Conservation (phyloP, 148 eudicot species). For the Heliosperma pusillum region DNA sequence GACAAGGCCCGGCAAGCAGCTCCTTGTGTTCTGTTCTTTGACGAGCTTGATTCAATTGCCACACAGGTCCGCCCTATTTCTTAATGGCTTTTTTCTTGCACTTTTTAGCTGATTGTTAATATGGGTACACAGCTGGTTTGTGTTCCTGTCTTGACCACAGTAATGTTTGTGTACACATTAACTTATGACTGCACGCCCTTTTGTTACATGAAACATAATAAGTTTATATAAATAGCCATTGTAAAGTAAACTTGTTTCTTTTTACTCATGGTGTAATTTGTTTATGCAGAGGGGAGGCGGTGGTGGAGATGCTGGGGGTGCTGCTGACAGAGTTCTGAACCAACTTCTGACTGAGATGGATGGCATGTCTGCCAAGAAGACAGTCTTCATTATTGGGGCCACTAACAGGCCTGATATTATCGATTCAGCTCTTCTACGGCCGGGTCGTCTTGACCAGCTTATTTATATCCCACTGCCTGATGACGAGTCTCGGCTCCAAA, state of each 20-base stretch:
- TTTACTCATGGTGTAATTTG: not conserved
- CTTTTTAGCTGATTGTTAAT: not conserved
- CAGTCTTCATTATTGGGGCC: constrained; percentile 85
- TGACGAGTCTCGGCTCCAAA: constrained; percentile 71
- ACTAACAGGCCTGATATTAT: constrained; percentile 89
- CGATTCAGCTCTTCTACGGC: constrained; percentile 78
- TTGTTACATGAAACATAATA: too few species aligned
- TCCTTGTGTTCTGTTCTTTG: constrained; percentile 86
- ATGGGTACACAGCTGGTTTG: not conserved
- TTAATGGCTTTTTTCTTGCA: not conserved
- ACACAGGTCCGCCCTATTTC: constrained; percentile 54
- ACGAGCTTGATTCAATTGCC: constrained; percentile 87
- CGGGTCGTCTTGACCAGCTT: constrained; percentile 87
- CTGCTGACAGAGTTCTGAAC: constrained; percentile 84
- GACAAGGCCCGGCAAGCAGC: constrained; percentile 86
- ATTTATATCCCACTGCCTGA: constrained; percentile 88
- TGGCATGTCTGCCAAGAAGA: constrained; percentile 89
- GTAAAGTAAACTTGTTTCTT: not conserved
- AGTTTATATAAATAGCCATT: not conserved
- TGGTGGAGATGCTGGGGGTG: constrained; percentile 88
- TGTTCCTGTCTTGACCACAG: too few species aligned
- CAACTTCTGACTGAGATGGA: constrained; percentile 90
- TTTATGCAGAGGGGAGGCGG: constrained; percentile 74
- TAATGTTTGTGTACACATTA: too few species aligned
- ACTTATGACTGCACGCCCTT: too few species aligned